Conservation (phyloP, 2,329 filamentous ascomycete species). For the Trichoderma koningii region DNA sequence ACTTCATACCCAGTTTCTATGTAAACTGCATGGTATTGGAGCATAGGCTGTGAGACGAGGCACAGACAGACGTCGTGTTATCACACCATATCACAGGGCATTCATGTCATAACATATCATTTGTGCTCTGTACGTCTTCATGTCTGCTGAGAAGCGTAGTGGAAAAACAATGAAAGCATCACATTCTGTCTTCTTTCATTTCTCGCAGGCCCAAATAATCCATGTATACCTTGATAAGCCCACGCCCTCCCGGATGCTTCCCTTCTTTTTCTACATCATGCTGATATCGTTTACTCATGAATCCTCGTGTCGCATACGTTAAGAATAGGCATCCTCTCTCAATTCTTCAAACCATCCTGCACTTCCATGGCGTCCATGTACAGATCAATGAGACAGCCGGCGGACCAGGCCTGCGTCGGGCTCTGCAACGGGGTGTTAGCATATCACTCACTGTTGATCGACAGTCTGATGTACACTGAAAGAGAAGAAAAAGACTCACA, state of each 20-base stretch:
- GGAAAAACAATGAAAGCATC: neutral
- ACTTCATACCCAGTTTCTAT: neutral
- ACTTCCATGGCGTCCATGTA: conserved; percentile 83
- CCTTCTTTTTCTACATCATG: conserved; percentile 6
- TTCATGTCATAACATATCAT: neutral
- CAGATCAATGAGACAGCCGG: conserved; percentile 89
- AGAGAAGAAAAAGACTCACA: conserved; percentile 54
- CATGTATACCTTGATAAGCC: neutral
- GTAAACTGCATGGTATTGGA: neutral
- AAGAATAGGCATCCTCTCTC: neutral
- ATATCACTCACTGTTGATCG: neutral
- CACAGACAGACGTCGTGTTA: neutral
- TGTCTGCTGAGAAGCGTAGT: neutral
- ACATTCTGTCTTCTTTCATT: neutral
- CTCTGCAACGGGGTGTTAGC: conserved; percentile 54
- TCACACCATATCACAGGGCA: neutral
- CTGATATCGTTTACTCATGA: conserved; percentile 19
- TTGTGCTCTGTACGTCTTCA: neutral
- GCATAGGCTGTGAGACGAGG: neutral
- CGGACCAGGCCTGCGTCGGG: conserved; percentile 95
- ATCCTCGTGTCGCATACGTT: conserved; percentile 12
- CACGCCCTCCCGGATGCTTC: neutral
- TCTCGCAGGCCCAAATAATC: neutral
- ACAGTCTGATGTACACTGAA: neutral
- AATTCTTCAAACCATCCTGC: conserved; percentile 37